Evolutionary conservation across 106 monocot species (phyloP).

Genomic region (Apostasia shenzhenica): DNA sequence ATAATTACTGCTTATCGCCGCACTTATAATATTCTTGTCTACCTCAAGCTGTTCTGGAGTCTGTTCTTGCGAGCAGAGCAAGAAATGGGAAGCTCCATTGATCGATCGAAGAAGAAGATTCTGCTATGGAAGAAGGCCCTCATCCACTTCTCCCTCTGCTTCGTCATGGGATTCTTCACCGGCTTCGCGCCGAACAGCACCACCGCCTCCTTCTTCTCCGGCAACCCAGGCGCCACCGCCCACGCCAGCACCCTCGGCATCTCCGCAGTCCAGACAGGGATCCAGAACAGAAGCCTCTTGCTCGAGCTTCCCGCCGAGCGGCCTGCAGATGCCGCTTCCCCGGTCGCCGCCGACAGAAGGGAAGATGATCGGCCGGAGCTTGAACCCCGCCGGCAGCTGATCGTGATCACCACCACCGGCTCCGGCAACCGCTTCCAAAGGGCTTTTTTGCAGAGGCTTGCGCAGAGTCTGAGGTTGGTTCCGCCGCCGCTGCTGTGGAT

Average conservation of each 20-base stretch:
- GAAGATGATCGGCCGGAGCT: not conserved
- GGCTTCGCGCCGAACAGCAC: slow-evolving; percentile 67
- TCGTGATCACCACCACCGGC: slow-evolving; percentile 32
- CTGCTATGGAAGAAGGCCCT: slow-evolving; percentile 80
- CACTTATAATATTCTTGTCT: too few relatives aligned
- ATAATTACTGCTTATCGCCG: too few relatives aligned
- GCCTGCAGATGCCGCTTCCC: not conserved
- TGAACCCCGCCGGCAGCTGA: slow-evolving; percentile 8
- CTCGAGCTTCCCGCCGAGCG: not conserved
- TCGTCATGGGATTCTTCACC: slow-evolving; percentile 84
- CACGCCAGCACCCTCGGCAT: slow-evolving; percentile 2
- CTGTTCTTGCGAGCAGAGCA: not conserved
- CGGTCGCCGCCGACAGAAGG: too few relatives aligned
- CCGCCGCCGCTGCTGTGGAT: slow-evolving; percentile 57
- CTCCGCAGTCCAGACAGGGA: slow-evolving; percentile 6
- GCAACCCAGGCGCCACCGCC: not conserved
- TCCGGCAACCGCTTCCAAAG: slow-evolving; percentile 3
- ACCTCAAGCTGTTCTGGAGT: not conserved
- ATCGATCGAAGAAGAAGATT: slow-evolving; percentile 56
- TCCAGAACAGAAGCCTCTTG: slow-evolving; percentile 10
- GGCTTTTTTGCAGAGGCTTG: slow-evolving; percentile 20
- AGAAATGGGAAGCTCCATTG: slow-evolving; percentile 34
- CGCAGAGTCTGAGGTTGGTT: slow-evolving; percentile 36
- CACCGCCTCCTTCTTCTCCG: slow-evolving; percentile 21
- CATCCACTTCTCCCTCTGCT: slow-evolving; percentile 84